Conservation (phyloP, 1,139 yeast genomes). For the Saccharomyces hybrid region DNA sequence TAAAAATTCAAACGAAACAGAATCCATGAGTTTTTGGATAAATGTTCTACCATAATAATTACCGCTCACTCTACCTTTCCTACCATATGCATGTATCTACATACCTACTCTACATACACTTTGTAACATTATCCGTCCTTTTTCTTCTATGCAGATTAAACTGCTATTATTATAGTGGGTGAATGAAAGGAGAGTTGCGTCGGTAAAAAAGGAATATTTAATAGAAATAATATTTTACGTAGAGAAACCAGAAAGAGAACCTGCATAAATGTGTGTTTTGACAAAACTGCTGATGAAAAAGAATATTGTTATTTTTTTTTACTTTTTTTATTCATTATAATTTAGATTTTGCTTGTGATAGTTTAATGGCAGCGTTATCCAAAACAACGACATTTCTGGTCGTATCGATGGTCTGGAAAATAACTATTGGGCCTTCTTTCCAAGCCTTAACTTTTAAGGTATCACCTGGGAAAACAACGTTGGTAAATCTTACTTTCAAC, state of each 20-base stretch:
- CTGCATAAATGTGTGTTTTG: neutral
- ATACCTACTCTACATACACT: neutral
- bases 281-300: neutral
- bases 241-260: neutral
- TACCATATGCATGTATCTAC: neutral
- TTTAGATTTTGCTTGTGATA: slow-evolving; percentile 31
- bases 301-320: neutral
- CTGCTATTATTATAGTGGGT: neutral
- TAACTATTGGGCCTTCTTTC: slow-evolving; percentile 64
- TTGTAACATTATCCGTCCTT: neutral
- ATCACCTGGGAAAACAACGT: slow-evolving; percentile 96
- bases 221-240: neutral
- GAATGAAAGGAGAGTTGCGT: neutral
- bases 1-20: slow-evolving; percentile 11
- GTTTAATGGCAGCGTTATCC: slow-evolving; percentile 80
- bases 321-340: slow-evolving; percentile 11
- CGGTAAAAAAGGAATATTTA: neutral
- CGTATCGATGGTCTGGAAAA: slow-evolving; percentile 76
- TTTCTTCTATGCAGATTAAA: neutral
- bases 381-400: slow-evolving; percentile 77
- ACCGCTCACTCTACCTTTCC: neutral
- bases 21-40: slow-evolving; percentile 28
- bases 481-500: slow-evolving; percentile 84
- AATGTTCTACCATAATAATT: slow-evolving; percentile 24
- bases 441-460: slow-evolving; percentile 75